These are phyloP conservation scores for Amauroascus niger DNA, from an alignment of 2,329 filamentous ascomycete species.

Conservation along the genomic window DNA sequence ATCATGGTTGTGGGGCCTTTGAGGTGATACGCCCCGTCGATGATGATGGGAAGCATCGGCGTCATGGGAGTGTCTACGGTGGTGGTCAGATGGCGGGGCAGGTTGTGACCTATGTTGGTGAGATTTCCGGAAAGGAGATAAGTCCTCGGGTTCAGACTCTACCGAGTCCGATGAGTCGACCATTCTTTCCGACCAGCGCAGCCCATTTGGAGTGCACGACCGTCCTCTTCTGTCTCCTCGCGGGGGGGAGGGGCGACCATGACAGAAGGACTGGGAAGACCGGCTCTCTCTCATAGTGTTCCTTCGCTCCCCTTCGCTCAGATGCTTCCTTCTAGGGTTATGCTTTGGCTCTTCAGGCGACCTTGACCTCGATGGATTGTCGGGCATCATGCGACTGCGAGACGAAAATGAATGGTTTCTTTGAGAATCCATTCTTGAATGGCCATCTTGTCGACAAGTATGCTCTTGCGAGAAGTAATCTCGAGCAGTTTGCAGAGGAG, in stretches of 20 bases:
- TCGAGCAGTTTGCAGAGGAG: background rate
- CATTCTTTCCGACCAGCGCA: background rate
- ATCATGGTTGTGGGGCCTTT: background rate
- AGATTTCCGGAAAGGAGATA: background rate
- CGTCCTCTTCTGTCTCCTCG: slow-evolving; percentile 3
- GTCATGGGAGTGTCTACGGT: slow-evolving; percentile 9
- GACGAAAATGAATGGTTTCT: background rate
- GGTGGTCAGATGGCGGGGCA: background rate
- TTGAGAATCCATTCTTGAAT: background rate
- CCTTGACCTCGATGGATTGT: background rate
- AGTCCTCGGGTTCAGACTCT: background rate
- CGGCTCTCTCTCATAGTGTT: background rate
- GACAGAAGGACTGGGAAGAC: slow-evolving; percentile 7
- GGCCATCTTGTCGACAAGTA: background rate
- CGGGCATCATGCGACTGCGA: background rate
- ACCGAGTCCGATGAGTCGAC: background rate
- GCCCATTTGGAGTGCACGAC: slow-evolving; percentile 8
- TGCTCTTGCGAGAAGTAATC: slow-evolving; percentile 3
- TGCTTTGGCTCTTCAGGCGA: background rate
- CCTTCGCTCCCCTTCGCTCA: background rate
- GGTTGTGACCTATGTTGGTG: background rate
- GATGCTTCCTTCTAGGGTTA: background rate
- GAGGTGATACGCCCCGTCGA: background rate
- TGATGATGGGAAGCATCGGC: background rate
- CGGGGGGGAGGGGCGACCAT: background rate